Evolutionary conservation across 2,329 filamentous ascomycete species (phyloP).

Genomic region (Amesomyces nigricolor): DNA sequence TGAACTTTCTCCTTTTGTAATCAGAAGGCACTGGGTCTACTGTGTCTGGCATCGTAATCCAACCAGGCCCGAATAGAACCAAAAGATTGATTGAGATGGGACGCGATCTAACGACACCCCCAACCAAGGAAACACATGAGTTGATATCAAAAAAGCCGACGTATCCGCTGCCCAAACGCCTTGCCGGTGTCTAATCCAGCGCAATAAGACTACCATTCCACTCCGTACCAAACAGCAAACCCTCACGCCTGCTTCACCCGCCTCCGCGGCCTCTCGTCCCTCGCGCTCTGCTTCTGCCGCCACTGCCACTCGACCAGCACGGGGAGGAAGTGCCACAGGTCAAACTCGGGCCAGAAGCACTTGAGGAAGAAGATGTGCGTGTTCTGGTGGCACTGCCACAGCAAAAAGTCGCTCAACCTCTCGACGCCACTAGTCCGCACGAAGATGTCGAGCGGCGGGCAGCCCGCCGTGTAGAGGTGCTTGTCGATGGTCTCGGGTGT

Average conservation of each 20-base stretch:
- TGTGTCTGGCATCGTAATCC: too few species aligned
- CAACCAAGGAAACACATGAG: too few species aligned
- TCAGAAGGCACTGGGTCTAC: too few species aligned
- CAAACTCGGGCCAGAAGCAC: conserved; percentile 93
- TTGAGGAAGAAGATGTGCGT: conserved; percentile 90
- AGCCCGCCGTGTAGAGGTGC: conserved; percentile 81
- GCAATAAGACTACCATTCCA: too few species aligned
- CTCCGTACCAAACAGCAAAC: neutral
- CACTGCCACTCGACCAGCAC: conserved; percentile 88
- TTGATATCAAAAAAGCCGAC: too few species aligned
- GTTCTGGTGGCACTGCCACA: conserved; percentile 93
- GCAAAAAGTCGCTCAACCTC: conserved; percentile 93
- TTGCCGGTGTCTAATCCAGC: neutral
- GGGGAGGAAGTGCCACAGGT: conserved; percentile 86
- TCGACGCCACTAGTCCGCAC: conserved; percentile 90
- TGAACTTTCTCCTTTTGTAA: too few species aligned
- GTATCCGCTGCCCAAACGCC: too few species aligned
- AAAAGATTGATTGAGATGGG: too few species aligned
- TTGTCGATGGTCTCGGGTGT: conserved; percentile 73
- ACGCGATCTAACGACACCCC: too few species aligned
- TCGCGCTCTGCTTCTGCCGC: conserved; percentile 53
- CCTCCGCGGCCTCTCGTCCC: conserved; percentile 41
- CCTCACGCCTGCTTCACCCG: conserved; percentile 30
- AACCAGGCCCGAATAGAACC: too few species aligned
- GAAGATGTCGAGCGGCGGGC: conserved; percentile 84